Conservation (phyloP, 1,284 basidiomycete genomes). For the Lignosus rhinocerotis region DNA sequence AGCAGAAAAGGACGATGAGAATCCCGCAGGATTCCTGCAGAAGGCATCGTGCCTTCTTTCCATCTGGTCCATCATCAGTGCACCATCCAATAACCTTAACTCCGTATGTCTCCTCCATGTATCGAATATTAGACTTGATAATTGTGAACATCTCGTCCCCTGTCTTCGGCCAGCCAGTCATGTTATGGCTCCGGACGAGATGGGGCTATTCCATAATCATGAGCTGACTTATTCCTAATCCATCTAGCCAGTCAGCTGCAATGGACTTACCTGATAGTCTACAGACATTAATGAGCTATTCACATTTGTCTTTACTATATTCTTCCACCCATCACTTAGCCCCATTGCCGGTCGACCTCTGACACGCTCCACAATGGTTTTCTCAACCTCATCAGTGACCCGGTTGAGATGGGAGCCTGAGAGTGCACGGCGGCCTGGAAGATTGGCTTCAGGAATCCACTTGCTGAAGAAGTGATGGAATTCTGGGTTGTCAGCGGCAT, state of each 20-base stretch:
- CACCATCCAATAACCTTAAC: slow-evolving; percentile 21
- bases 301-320: too few species aligned
- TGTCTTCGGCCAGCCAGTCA: slow-evolving; percentile 23
- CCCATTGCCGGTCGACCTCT: too few species aligned
- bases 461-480: slow-evolving; percentile 24
- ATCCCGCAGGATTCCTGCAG: slow-evolving; percentile 13
- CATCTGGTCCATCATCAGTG: slow-evolving; percentile 27
- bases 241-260: not conserved
- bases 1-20: slow-evolving; percentile 24
- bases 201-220: too few species aligned
- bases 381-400: too few species aligned
- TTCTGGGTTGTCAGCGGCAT: slow-evolving; percentile 27
- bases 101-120: slow-evolving; percentile 3
- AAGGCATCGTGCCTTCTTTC: slow-evolving; percentile 16
- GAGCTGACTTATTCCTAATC: not conserved
- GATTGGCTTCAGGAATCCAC: slow-evolving; percentile 26
- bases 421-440: slow-evolving; percentile 26
- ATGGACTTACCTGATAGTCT: not conserved
- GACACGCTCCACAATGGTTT: too few species aligned
- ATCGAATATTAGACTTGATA: slow-evolving; percentile 18
- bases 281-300: too few species aligned
- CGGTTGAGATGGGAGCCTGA: slow-evolving; percentile 25
- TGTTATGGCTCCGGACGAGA: slow-evolving; percentile 14
- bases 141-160: slow-evolving; percentile 21
- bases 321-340: too few species aligned